phyloP scores from a whole-genome alignment of 306 rosid genomes.

The Bauhinia variegata region DNA sequence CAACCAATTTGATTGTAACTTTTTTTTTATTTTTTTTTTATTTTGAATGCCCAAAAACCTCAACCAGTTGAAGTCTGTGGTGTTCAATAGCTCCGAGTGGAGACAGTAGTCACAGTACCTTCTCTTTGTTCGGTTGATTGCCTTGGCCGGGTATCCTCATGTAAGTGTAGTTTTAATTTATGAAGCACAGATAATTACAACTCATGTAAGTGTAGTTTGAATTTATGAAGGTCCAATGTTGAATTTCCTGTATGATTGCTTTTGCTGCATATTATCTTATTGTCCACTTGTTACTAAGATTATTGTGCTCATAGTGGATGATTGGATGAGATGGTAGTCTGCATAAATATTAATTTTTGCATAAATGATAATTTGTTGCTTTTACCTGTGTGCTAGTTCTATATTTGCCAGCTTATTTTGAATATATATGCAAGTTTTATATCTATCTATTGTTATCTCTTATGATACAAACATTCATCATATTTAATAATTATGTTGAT shows the following conservation, averaged over 20 bases:
- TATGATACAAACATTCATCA: constrained; percentile 8
- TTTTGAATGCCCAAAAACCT: constrained; percentile 61
- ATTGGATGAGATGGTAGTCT: constrained; percentile 3
- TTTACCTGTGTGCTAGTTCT: constrained; percentile 9
- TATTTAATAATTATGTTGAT: constrained; percentile 3
- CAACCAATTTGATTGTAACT: constrained; percentile 83
- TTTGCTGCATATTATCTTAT: neutral
- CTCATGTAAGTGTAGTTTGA: too few relatives aligned
- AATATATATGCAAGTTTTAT: neutral
- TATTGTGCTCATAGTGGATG: neutral
- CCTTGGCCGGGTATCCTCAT: too few relatives aligned
- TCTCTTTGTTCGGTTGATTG: too few relatives aligned
- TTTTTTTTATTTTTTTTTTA: too few relatives aligned
- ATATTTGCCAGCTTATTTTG: constrained; percentile 20
- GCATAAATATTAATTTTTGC: neutral
- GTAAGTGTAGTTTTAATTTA: too few relatives aligned
- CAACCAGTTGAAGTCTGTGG: constrained; percentile 47
- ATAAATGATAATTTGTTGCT: neutral
- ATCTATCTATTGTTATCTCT: neutral
- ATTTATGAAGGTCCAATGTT: too few relatives aligned
- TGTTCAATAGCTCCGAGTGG: constrained; percentile 54
- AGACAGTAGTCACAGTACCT: too few relatives aligned
- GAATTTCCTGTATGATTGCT: neutral
- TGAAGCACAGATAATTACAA: too few relatives aligned
- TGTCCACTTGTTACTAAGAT: neutral